Evolutionary conservation across 1,139 yeast species (phyloP).

Genomic region (Schwanniomyces etchellsii): DNA sequence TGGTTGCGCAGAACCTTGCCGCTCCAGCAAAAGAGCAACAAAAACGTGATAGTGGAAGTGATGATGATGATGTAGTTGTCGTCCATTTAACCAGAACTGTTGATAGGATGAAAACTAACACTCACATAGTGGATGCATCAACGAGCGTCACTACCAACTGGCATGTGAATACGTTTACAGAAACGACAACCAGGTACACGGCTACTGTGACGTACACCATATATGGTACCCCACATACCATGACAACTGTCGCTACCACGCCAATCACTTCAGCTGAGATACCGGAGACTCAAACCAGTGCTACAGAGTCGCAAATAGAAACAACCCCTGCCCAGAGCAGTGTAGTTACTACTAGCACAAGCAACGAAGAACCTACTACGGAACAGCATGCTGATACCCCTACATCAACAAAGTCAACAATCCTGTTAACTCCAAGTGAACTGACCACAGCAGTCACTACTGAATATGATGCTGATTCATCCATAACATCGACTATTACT

Average conservation of each 20-base stretch:
- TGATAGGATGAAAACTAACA: slow-evolving; percentile 27
- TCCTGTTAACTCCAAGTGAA: too few relatives aligned
- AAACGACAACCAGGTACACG: slow-evolving; percentile 39
- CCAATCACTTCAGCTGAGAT: slow-evolving; percentile 16
- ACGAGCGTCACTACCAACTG: slow-evolving; percentile 26
- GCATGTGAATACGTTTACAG: slow-evolving; percentile 25
- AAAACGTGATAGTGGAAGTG: slow-evolving; percentile 15
- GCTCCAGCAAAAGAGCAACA: slow-evolving; percentile 19
- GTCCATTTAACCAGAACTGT: slow-evolving; percentile 35
- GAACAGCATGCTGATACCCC: too few relatives aligned
- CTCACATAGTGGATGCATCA: slow-evolving; percentile 25
- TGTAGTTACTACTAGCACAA: slow-evolving; percentile 1
- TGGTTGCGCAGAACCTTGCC: slow-evolving; percentile 19
- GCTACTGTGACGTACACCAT: slow-evolving; percentile 43
- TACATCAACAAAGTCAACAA: too few relatives aligned
- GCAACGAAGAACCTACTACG: too few relatives aligned
- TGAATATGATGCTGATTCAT: slow-evolving; percentile 14
- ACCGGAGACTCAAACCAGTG: background rate
- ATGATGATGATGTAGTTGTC: slow-evolving; percentile 28
- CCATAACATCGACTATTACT: slow-evolving; percentile 26
- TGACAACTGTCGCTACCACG: slow-evolving; percentile 33
- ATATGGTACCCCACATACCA: slow-evolving; percentile 34
- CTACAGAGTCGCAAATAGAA: slow-evolving; percentile 1
- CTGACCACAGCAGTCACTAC: slow-evolving; percentile 5
- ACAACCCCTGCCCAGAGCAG: slow-evolving; percentile 7